Conservation (phyloP, 2,329 filamentous ascomycete genomes). For the Cladosporium oxysporum region DNA sequence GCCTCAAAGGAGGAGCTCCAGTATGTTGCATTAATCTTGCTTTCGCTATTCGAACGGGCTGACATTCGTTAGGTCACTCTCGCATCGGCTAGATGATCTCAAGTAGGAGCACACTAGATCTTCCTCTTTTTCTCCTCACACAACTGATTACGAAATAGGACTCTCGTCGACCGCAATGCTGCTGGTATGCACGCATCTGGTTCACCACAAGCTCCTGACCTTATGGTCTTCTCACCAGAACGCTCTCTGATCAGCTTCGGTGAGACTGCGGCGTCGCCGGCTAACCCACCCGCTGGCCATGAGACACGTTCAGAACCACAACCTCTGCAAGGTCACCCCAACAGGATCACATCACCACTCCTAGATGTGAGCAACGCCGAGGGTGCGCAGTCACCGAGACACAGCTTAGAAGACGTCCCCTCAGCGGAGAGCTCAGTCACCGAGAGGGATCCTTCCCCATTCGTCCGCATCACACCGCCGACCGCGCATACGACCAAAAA, state of each 20-base stretch:
- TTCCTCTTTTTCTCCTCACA: not conserved
- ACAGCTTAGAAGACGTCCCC: not conserved
- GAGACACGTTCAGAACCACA: not conserved
- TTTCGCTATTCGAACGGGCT: not conserved
- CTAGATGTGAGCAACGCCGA: not conserved
- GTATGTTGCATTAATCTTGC: not conserved
- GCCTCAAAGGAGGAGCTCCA: not conserved
- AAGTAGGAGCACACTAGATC: not conserved
- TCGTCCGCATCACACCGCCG: not conserved
- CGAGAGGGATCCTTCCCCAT: not conserved
- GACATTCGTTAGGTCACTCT: not conserved
- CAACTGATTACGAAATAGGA: not conserved
- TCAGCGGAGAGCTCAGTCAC: not conserved
- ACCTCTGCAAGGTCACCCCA: not conserved
- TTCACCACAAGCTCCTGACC: not conserved
- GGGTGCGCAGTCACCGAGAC: not conserved
- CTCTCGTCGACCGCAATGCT: not conserved
- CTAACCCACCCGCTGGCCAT: not conserved
- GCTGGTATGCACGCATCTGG: not conserved
- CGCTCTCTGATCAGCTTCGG: not conserved
- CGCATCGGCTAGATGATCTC: not conserved
- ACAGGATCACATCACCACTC: not conserved
- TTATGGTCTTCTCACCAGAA: not conserved
- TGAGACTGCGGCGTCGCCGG: not conserved
- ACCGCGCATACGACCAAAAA: not conserved